Conservation (phyloP, 257 asterid species). For the Jasminum sambac region DNA sequence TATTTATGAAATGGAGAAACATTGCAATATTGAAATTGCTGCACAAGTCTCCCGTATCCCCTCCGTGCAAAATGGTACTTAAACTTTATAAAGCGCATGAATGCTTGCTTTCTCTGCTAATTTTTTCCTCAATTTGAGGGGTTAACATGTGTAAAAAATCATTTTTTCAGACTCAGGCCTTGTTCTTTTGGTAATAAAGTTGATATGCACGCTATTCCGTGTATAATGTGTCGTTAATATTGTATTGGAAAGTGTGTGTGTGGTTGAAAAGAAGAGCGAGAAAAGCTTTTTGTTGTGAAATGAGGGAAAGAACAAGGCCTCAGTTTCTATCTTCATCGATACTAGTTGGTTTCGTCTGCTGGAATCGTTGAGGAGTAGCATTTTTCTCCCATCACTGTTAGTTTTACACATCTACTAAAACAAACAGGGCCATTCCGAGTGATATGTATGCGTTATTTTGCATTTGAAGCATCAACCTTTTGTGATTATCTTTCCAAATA, state of each 20-base stretch:
- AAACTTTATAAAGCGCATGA: slow-evolving; percentile 20
- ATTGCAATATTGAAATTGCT: slow-evolving; percentile 90
- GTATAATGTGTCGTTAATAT: no score
- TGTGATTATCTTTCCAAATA: slow-evolving; percentile 1
- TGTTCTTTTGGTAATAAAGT: no score
- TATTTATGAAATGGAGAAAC: slow-evolving; percentile 93
- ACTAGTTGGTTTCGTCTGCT: not conserved
- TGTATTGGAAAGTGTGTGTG: no score
- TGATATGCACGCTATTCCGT: no score
- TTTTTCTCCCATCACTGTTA: not conserved
- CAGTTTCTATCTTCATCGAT: slow-evolving; percentile 18
- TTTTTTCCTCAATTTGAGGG: slow-evolving; percentile 3
- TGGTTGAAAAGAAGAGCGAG: no score
- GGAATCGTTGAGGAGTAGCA: not conserved
- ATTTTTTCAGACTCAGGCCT: not conserved
- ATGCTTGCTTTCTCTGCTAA: slow-evolving; percentile 16
- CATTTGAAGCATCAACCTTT: slow-evolving; percentile 12
- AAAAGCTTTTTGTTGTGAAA: no score
- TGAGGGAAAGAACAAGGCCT: no score
- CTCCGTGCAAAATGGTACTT: slow-evolving; percentile 64
- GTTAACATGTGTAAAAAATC: slow-evolving; percentile 10
- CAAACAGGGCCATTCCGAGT: not conserved
- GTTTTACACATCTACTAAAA: not conserved
- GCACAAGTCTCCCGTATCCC: slow-evolving; percentile 84
- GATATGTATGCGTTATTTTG: slow-evolving; percentile 1